These are phyloP conservation scores for Ogataea angusta DNA, from an alignment of 805 yeast genomes.

Conservation along the genomic window DNA sequence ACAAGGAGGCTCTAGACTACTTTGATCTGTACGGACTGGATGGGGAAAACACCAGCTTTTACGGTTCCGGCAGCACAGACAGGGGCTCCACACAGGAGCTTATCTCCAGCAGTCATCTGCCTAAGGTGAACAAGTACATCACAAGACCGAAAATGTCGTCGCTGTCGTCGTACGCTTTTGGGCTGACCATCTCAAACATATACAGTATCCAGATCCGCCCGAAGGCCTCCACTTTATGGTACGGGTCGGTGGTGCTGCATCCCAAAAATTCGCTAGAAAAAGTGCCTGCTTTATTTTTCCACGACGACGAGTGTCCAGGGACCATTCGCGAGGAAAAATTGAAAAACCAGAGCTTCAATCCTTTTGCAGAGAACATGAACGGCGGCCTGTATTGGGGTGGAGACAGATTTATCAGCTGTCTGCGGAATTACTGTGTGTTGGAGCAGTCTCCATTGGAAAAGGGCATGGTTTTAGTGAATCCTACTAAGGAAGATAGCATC, in stretches of 20 bases:
- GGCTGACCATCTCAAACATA: conserved; percentile 53
- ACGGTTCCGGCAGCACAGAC: conserved; percentile 4
- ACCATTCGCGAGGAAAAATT: conserved; percentile 60
- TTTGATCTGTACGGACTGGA: conserved; percentile 39
- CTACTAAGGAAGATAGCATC: conserved; percentile 61
- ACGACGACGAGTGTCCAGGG: conserved; percentile 81
- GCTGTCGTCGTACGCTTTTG: conserved; percentile 64
- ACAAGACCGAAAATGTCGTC: conserved; percentile 51
- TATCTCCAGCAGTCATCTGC: conserved; percentile 16
- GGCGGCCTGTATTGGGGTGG: conserved; percentile 88
- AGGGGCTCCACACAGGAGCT: conserved; percentile 16
- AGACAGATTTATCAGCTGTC: conserved; percentile 57
- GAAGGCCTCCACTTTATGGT: conserved; percentile 88
- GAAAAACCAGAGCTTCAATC: conserved; percentile 65
- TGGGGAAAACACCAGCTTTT: conserved; percentile 29
- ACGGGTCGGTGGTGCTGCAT: conserved; percentile 78
- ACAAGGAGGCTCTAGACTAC: conserved; percentile 31
- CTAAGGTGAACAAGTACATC: conserved; percentile 37
- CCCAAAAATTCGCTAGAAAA: conserved; percentile 57
- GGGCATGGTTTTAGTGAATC: conserved; percentile 72
- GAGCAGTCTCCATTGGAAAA: conserved; percentile 71
- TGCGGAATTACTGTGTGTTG: conserved; percentile 55
- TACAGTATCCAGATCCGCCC: conserved; percentile 81
- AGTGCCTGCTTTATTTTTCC: conserved; percentile 85
- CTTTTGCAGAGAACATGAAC: conserved; percentile 54